Percentiles rank a stretch among this genome's conserved stretches.
Conservation (phyloP, 2,329 filamentous ascomycete species). For the Rhytidhysteron rufulum region DNA sequence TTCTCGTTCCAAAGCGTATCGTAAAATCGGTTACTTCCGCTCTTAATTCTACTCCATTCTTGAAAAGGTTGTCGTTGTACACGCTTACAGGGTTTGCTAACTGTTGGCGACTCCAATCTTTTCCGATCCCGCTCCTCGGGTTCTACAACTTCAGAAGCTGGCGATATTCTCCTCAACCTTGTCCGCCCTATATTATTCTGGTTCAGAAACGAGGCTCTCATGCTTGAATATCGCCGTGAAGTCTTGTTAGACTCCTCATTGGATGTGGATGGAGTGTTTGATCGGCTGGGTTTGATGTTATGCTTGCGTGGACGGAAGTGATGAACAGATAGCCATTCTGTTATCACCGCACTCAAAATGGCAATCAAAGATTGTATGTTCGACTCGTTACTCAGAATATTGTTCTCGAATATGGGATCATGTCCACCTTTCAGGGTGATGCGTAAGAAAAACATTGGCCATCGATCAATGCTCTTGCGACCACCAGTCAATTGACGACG, state of each 20-base stretch:
- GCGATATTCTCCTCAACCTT: background rate
- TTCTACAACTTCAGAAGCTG: background rate
- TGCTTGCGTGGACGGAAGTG: constrained; percentile 57
- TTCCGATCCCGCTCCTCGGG: constrained; percentile 18
- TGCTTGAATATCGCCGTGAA: background rate
- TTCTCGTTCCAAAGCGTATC: constrained; percentile 15
- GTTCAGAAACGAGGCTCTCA: background rate
- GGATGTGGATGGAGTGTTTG: constrained; percentile 4
- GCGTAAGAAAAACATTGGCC: constrained; percentile 86
- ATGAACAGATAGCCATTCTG: constrained; percentile 71
- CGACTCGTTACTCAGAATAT: constrained; percentile 19
- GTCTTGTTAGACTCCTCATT: background rate
- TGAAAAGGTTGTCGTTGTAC: constrained; percentile 20
- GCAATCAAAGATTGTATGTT: constrained; percentile 56
- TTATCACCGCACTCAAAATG: constrained; percentile 65
- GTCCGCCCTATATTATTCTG: background rate
- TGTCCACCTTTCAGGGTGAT: constrained; percentile 45
- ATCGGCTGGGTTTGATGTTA: constrained; percentile 9
- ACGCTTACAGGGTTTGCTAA: constrained; percentile 3
- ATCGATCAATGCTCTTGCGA: constrained; percentile 69
- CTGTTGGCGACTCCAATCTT: constrained; percentile 1
- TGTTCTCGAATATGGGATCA: constrained; percentile 14
- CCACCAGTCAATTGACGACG: constrained; percentile 49
- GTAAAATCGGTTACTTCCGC: constrained; percentile 31
- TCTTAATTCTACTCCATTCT: constrained; percentile 45